Conservation (phyloP, 495 filamentous ascomycete species). For the Aspergillus steynii region DNA sequence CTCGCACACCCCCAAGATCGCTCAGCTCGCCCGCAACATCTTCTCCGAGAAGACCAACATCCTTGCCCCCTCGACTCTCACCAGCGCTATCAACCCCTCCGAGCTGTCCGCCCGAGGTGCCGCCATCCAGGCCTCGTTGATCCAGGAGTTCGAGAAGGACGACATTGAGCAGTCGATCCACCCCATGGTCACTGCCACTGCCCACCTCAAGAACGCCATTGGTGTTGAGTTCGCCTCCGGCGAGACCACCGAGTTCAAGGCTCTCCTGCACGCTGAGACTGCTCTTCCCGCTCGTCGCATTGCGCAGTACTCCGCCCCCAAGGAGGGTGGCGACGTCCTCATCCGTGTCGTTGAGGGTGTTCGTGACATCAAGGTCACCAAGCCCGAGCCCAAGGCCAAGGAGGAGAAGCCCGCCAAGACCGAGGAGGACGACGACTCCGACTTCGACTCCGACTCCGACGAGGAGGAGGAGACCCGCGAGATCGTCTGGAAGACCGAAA, state of each 20-base stretch:
- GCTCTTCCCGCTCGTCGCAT: slow-evolving; percentile 85
- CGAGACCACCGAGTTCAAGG: slow-evolving; percentile 65
- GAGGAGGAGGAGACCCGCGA: slow-evolving; percentile 85
- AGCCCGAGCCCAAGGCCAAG: slow-evolving; percentile 75
- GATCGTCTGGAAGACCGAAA: slow-evolving; percentile 89
- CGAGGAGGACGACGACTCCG: slow-evolving; percentile 67
- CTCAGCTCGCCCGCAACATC: slow-evolving; percentile 67
- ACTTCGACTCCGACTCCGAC: slow-evolving; percentile 60
- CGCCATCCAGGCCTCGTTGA: slow-evolving; percentile 89
- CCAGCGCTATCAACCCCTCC: slow-evolving; percentile 85
- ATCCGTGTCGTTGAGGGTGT: slow-evolving; percentile 83
- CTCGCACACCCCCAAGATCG: slow-evolving; percentile 92
- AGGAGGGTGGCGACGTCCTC: slow-evolving; percentile 80
- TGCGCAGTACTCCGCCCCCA: slow-evolving; percentile 69
- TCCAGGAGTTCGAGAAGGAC: slow-evolving; percentile 86
- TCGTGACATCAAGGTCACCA: slow-evolving; percentile 86
- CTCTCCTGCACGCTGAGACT: slow-evolving; percentile 80
- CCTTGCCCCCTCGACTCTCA: slow-evolving; percentile 75
- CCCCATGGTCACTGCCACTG: slow-evolving; percentile 89
- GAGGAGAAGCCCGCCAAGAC: slow-evolving; percentile 57
- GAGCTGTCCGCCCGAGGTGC: slow-evolving; percentile 88
- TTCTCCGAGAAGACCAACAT: slow-evolving; percentile 81
- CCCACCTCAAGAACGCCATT: slow-evolving; percentile 84
- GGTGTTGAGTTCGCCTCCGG: slow-evolving; percentile 76
- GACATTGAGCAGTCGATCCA: slow-evolving; percentile 97